Evolutionary conservation across 2,329 filamentous ascomycete species (phyloP), one percentile per base, ranked within the genome.

Genomic region (Penicillium sp.): DNA sequence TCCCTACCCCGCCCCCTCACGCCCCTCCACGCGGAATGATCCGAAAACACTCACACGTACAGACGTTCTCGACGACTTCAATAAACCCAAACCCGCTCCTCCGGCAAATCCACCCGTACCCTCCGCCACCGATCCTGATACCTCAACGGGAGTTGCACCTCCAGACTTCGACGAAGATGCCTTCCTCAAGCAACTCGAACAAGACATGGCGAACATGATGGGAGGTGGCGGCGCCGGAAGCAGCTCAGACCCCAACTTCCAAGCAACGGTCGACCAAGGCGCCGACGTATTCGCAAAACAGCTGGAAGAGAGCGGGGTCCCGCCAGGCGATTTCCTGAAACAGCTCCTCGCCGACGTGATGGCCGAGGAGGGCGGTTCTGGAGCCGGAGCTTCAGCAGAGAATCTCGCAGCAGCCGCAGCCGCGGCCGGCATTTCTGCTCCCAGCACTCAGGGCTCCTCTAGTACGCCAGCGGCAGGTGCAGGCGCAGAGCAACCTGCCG

Each of bases 11-110:
- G 13, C 34, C 42, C 34, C 44, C 39, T 20, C 7, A 22, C 34
- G 34, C 32, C 31, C 35, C 18, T 20, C 51, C 18, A 14, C 35
- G 24, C 8, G 8, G 13, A 20, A 16, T 38, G 13, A 31, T 32
- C 26, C n/a, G 48, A 18, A 42, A 13, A 59, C 22, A 59, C 37
- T 47, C 50, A 61, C 51, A 45, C 52, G 37, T 44, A 60, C 61
- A 49, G 93, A 97, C 66, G 89, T 97, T 74, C 86, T 99, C 26
- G 91, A 97, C 70, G 89, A 97, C 62, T 99, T 99, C 76, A 87
- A 88, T 40, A 77, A 88, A 83, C 63, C 69, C 75, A 65, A 81
- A 79, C 71, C 66, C 42, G 62, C 50, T 59, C 69, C 60, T 69
- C 65, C 48, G 1, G 20, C 26, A 46, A 22, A 11, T 13, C 45